Evolutionary conservation across 768 basidiomycete species (phyloP).

Genomic region (Boletus subcaerulescens): DNA sequence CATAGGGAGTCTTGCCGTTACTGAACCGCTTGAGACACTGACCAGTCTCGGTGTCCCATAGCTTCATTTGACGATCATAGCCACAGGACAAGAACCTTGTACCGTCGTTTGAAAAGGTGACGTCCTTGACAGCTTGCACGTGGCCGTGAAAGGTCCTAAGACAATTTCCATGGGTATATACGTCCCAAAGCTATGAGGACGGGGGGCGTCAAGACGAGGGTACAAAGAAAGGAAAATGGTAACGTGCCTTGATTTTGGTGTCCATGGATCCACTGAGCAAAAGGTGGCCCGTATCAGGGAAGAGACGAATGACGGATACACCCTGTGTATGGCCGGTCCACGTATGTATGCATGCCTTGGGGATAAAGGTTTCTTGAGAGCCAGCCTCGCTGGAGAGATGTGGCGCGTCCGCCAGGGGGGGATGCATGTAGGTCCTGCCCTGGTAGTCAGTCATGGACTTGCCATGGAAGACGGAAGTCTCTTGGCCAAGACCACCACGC

Average conservation of each 20-base stretch:
- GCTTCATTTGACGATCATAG: conserved; percentile 96
- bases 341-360: conserved; percentile 93
- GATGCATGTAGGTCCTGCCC: conserved; percentile 96
- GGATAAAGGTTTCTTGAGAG: conserved; percentile 88
- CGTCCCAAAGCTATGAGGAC: conserved; percentile 84
- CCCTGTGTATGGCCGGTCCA: conserved; percentile 98
- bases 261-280: conserved; percentile 96
- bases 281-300: conserved; percentile 91
- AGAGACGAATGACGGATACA: conserved; percentile 89
- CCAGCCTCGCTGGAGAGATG: conserved; percentile 77
- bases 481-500: conserved; percentile 78
- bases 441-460: conserved; percentile 97
- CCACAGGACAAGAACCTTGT: conserved; percentile 85
- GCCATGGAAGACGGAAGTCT: conserved; percentile 95
- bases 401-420: conserved; percentile 85
- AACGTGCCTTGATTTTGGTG: conserved; percentile 89
- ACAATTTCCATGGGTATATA: conserved; percentile 96
- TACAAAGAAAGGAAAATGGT: not conserved
- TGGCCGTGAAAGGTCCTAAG: conserved; percentile 97
- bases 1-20: conserved; percentile 97
- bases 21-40: conserved; percentile 96
- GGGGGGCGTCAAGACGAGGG: conserved; percentile 1
- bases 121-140: conserved; percentile 93
- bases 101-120: conserved; percentile 94
- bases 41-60: conserved; percentile 99